Evolutionary conservation across 495 filamentous ascomycete genomes (phyloP).

Genomic region (Daldinia concentrica): DNA sequence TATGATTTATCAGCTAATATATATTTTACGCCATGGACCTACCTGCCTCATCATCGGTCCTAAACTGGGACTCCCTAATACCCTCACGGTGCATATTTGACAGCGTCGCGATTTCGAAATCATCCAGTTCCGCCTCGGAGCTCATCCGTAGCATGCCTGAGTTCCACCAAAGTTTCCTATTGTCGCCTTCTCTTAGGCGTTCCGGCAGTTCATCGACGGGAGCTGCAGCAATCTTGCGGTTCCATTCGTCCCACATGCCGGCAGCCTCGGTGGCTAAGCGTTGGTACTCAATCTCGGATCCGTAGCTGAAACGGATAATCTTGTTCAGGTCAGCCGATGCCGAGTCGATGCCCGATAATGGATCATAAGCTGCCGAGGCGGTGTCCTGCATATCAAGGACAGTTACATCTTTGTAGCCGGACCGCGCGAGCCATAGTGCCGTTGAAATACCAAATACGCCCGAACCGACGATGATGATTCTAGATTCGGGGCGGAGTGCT

Average conservation of each 20-base stretch:
- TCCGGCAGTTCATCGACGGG: slow-evolving; percentile 43
- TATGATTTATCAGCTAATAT: neutral
- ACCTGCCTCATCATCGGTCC: slow-evolving; percentile 42
- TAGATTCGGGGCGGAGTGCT: slow-evolving; percentile 25
- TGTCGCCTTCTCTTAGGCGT: slow-evolving; percentile 38
- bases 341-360: slow-evolving; percentile 32
- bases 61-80: slow-evolving; percentile 47
- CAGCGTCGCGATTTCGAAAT: slow-evolving; percentile 49
- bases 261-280: slow-evolving; percentile 54
- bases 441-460: slow-evolving; percentile 57
- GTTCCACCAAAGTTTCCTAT: slow-evolving; percentile 50
- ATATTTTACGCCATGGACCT: slow-evolving; percentile 7
- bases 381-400: slow-evolving; percentile 55
- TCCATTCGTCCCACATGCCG: slow-evolving; percentile 54
- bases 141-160: slow-evolving; percentile 47
- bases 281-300: slow-evolving; percentile 53
- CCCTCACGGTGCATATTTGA: slow-evolving; percentile 49
- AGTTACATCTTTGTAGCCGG: slow-evolving; percentile 55
- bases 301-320: slow-evolving; percentile 56
- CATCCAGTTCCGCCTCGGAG: slow-evolving; percentile 34
- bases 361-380: slow-evolving; percentile 26
- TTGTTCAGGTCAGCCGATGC: slow-evolving; percentile 54
- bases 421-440: slow-evolving; percentile 52
- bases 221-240: slow-evolving; percentile 44
- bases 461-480: slow-evolving; percentile 56